Evolutionary conservation across 2,329 filamentous ascomycete genomes (phyloP), one percentile per base, ranked within the genome.

Genomic region (Sordariomycetes sp.): DNA sequence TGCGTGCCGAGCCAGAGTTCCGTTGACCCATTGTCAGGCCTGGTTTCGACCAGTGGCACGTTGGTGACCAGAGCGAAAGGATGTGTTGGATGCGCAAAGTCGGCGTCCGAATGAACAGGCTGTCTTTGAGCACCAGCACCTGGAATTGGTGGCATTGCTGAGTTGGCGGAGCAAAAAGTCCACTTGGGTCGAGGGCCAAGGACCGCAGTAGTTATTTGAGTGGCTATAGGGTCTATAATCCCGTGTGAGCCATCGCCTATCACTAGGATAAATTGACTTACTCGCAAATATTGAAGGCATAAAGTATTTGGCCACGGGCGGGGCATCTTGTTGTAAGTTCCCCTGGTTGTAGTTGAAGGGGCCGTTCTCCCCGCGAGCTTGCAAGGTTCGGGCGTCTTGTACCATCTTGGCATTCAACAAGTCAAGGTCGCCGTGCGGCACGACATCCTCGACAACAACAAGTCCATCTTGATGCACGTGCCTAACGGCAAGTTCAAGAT

Each of bases 311-410:
- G 55, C 51, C 0, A 67, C 63, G 3, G 71, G 63, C 1, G 70
- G 72, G 0, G 75, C 60, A 41, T 78, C 73, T 46, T 79, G 75
- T 40, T 79, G 74, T 21, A 78, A 57, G 41, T 78, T 80, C 2
- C 70, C 72, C 31, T 64, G 64, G 45, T 79, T 78, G 46, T 79
- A 79, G 43, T 79, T 79, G 57, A 68, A 80, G 0, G 71, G 72
- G 1, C 67, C 64, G 12, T 72, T 60, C 15, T 75, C 63, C 3
- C 72, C 71, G 21, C 59, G 54, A 1, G 55, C 57, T 37, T 71
- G 68, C 3, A 80, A 56, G 4, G 50, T 46, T 3, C 58, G 58
- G 2, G 75, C 74, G 47, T 81, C 75, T 30, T 68, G 23, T 2
- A 72, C 61, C 75, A 81, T 81, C 42, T 68, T 72, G 30, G 44